Percentiles rank a stretch among this genome's conserved stretches.
phyloP scores from a whole-genome alignment of 2,329 filamentous ascomycete species.

The Didymella lethalis region DNA sequence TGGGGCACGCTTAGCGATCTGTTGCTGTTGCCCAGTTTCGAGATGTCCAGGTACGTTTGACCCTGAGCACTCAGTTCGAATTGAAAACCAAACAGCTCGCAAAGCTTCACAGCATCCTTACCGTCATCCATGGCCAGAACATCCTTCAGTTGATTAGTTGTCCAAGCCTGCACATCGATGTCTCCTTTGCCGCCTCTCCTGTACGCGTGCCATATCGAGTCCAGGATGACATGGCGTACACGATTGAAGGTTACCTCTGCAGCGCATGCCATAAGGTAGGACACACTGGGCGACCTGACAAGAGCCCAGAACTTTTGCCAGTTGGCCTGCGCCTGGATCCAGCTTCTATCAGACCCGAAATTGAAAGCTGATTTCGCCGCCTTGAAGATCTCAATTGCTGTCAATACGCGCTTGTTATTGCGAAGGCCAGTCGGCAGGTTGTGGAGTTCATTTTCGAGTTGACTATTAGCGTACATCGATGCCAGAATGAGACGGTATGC shows the following conservation, averaged over 20 bases:
- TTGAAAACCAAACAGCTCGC: slow-evolving; percentile 61
- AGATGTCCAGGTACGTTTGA: slow-evolving; percentile 61
- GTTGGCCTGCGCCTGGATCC: slow-evolving; percentile 65
- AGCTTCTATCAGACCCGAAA: slow-evolving; percentile 60
- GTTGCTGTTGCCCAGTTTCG: slow-evolving; percentile 52
- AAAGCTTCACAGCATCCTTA: slow-evolving; percentile 63
- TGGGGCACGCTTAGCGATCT: slow-evolving; percentile 32
- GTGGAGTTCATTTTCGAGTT: slow-evolving; percentile 65
- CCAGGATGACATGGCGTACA: slow-evolving; percentile 64
- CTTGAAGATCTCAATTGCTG: slow-evolving; percentile 65
- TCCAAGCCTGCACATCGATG: slow-evolving; percentile 62
- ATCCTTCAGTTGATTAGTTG: slow-evolving; percentile 59
- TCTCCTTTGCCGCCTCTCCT: slow-evolving; percentile 60
- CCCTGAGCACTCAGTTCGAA: slow-evolving; percentile 58
- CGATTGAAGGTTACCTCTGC: slow-evolving; percentile 69
- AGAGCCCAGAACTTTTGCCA: slow-evolving; percentile 66
- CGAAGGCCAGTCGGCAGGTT: slow-evolving; percentile 61
- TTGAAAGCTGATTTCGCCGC: slow-evolving; percentile 62
- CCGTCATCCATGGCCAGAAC: slow-evolving; percentile 65
- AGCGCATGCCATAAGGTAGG: slow-evolving; percentile 70
- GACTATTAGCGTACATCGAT: slow-evolving; percentile 57
- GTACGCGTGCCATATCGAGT: slow-evolving; percentile 63
- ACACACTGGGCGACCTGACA: slow-evolving; percentile 62
- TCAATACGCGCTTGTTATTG: slow-evolving; percentile 61
- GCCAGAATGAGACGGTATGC: slow-evolving; percentile 64